A percentile compares a stretch with the other conserved stretches of the same genome.
Conservation (phyloP, 306 rosid genomes). For the Glycine latifolia region DNA sequence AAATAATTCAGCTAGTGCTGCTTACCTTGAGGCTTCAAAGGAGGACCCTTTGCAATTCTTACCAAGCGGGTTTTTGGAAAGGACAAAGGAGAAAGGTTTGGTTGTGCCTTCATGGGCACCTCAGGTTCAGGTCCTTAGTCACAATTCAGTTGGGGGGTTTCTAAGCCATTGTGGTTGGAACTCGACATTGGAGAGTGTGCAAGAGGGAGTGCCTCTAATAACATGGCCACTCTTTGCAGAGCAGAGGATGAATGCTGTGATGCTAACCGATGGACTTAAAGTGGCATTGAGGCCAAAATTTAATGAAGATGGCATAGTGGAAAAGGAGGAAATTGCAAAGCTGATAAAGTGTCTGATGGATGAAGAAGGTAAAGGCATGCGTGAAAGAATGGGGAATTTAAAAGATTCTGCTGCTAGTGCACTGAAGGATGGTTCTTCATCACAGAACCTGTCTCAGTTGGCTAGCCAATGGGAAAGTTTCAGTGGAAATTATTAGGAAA, state of each 20-base stretch:
- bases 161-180: too few species aligned
- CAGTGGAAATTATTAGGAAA: not conserved
- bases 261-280: constrained; percentile 25
- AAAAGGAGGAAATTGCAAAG: constrained; percentile 36
- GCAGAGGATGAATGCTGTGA: constrained; percentile 36
- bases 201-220: too few species aligned
- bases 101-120: too few species aligned
- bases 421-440: constrained; percentile 37
- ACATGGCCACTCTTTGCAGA: constrained; percentile 38
- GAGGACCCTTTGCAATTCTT: constrained; percentile 28
- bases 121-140: too few species aligned
- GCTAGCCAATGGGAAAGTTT: not conserved
- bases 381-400: not conserved
- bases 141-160: too few species aligned
- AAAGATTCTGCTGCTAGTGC: not conserved
- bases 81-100: too few species aligned
- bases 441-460: not conserved
- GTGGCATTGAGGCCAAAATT: not conserved
- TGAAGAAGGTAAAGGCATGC: not conserved
- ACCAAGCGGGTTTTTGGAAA: too few species aligned
- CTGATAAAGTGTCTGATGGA: too few species aligned
- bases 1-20: not conserved
- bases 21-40: constrained; percentile 8
- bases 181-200: too few species aligned
- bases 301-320: constrained; percentile 20